Percentiles rank a stretch among this genome's conserved stretches.
Evolutionary conservation across 139 green algal species (phyloP).

Genomic region (Gonium pectorale): DNA sequence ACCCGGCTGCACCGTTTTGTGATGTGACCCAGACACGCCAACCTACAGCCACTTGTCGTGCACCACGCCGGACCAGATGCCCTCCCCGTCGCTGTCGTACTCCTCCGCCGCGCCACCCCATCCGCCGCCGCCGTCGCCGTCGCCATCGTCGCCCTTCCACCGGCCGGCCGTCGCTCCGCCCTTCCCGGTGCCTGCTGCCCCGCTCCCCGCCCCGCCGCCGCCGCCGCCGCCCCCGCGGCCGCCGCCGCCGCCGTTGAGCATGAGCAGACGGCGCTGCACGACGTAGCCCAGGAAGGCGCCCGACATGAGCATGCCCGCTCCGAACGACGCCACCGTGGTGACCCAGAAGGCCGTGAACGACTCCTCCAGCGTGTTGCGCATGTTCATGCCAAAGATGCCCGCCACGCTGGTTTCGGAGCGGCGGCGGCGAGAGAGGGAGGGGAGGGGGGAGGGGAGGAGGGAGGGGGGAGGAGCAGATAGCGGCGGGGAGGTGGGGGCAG

Average conservation of each 20-base stretch:
- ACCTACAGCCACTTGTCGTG: no score
- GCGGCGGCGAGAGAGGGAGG: background rate
- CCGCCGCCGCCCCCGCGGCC: background rate
- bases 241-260: background rate
- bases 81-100: no score
- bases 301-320: background rate
- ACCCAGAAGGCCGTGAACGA: constrained; percentile 3
- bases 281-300: constrained; percentile 25
- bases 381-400: constrained; percentile 59
- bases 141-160: no score
- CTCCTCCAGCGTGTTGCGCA: constrained; percentile 43
- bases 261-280: background rate
- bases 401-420: constrained; percentile 26
- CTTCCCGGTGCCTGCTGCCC: background rate
- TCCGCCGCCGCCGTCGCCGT: no score
- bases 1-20: no score
- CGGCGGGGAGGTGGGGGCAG: no score
- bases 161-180: background rate
- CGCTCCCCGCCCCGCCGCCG: background rate
- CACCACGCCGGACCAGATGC: no score
- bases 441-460: background rate
- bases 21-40: no score
- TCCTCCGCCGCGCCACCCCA: no score
- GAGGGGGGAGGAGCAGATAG: background rate
- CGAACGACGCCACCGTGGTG: constrained; percentile 4